Evolutionary conservation across 2,329 filamentous ascomycete genomes (phyloP).

Genomic region (Pseudopithomyces maydicus): DNA sequence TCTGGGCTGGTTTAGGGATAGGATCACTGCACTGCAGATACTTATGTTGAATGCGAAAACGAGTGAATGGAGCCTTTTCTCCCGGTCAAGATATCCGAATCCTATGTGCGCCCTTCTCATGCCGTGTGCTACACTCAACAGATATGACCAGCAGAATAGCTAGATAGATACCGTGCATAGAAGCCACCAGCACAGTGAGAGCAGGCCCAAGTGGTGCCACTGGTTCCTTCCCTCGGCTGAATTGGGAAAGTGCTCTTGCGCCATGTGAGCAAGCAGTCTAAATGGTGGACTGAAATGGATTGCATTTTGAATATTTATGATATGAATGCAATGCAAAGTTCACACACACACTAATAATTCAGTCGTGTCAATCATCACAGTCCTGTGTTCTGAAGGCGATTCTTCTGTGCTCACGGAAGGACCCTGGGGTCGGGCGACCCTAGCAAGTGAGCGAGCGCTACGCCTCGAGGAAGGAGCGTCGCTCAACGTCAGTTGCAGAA

Average conservation of each 20-base stretch:
- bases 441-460: not conserved
- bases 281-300: not conserved
- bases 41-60: conserved; percentile 7
- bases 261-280: not conserved
- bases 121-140: too few species aligned
- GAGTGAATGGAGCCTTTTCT: conserved; percentile 3
- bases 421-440: too few species aligned
- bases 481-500: not conserved
- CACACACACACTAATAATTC: too few species aligned
- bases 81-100: too few species aligned
- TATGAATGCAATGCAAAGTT: not conserved
- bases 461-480: not conserved
- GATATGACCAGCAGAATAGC: not conserved
- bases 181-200: too few species aligned
- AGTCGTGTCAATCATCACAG: too few species aligned
- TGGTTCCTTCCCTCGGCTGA: not conserved
- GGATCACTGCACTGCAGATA: conserved; percentile 6
- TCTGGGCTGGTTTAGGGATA: conserved; percentile 13
- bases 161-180: too few species aligned
- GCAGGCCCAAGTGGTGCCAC: too few species aligned
- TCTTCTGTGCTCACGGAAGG: too few species aligned
- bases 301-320: not conserved
- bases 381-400: too few species aligned
- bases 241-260: not conserved
- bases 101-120: too few species aligned